These are phyloP conservation scores for Inosperma sp. DNA, from an alignment of 768 basidiomycete genomes.

Conservation along the genomic window DNA sequence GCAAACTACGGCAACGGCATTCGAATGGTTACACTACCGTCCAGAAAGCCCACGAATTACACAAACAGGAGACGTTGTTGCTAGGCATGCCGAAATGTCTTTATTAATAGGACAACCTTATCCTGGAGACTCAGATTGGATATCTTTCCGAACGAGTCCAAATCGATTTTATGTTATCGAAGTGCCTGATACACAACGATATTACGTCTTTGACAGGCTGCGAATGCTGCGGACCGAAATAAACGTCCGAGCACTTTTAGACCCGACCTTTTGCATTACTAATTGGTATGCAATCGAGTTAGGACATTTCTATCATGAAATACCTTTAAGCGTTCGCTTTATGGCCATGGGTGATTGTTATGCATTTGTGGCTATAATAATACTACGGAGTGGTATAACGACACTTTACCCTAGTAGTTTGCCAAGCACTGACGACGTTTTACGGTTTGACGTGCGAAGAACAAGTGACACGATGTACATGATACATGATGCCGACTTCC, in stretches of 20 bases:
- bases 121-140: constrained; percentile 5
- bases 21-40: background rate
- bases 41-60: background rate
- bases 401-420: constrained; percentile 3
- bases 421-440: constrained; percentile 1
- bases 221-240: constrained; percentile 1
- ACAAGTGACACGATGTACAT: background rate
- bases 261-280: constrained; percentile 1
- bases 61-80: background rate
- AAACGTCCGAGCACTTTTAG: background rate
- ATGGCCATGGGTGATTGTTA: constrained; percentile 4
- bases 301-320: background rate
- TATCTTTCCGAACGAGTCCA: background rate
- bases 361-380: background rate
- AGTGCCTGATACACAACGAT: constrained; percentile 1
- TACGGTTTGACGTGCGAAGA: background rate
- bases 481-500: constrained; percentile 11
- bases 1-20: background rate
- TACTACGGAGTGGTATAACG: constrained; percentile 6
- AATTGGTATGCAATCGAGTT: constrained; percentile 11
- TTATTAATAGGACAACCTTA: constrained; percentile 1
- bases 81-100: background rate
- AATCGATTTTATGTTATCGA: constrained; percentile 5
- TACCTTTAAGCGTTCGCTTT: background rate
- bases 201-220: constrained; percentile 4